Conservation (phyloP, 768 basidiomycete species). For the Tulasnella sp. region DNA sequence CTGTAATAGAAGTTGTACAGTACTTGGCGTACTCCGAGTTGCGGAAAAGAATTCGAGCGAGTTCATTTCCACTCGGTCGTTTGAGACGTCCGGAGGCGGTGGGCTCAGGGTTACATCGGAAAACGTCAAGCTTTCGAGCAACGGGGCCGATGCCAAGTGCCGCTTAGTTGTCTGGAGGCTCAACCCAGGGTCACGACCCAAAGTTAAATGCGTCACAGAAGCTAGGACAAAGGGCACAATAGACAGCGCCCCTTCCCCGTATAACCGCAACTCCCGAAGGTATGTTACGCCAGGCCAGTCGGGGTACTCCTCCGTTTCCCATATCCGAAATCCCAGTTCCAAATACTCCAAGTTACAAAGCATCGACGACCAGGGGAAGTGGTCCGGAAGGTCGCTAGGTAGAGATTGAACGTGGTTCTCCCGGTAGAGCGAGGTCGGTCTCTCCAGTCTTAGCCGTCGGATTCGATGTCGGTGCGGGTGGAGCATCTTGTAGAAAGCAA, state of each 20-base stretch:
- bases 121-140: neutral
- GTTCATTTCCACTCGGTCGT: neutral
- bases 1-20: neutral
- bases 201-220: neutral
- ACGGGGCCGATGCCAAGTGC: neutral
- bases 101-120: neutral
- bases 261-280: neutral
- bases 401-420: neutral
- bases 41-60: neutral
- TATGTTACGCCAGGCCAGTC: neutral
- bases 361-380: neutral
- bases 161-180: neutral
- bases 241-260: neutral
- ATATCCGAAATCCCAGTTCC: neutral
- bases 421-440: neutral
- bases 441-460: neutral
- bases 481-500: neutral
- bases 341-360: neutral
- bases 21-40: neutral
- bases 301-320: neutral
- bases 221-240: neutral
- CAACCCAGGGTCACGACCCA: neutral
- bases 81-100: neutral
- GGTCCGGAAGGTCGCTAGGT: neutral
- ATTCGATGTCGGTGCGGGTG: neutral